Conservation (phyloP, 2,329 filamentous ascomycete genomes). For the Fusarium heterosporum region DNA sequence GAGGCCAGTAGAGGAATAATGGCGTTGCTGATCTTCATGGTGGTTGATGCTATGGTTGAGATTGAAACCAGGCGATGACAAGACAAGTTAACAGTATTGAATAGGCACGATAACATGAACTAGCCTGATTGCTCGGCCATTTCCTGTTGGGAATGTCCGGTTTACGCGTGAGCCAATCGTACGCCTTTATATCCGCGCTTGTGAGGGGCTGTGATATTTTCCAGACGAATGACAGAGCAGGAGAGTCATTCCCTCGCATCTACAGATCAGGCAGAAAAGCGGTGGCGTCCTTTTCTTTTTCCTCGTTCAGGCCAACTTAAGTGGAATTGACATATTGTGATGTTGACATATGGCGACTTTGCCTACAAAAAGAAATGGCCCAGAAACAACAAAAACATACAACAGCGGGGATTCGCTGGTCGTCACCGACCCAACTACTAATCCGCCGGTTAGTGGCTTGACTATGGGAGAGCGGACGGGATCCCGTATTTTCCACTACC, state of each 20-base stretch:
- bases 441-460: constrained; percentile 8
- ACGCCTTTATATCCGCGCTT: neutral
- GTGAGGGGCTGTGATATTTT: neutral
- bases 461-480: constrained; percentile 12
- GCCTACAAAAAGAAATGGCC: too few species aligned
- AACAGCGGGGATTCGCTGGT: constrained; percentile 12
- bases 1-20: constrained; percentile 15
- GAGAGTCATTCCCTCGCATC: neutral
- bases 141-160: constrained; percentile 3
- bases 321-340: neutral
- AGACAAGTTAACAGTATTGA: neutral
- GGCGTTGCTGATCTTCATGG: constrained; percentile 15
- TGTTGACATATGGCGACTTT: neutral
- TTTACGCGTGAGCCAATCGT: constrained; percentile 2
- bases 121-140: constrained; percentile 4
- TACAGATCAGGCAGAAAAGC: too few species aligned
- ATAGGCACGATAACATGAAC: constrained; percentile 7
- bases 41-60: neutral
- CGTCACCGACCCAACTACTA: constrained; percentile 9
- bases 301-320: neutral
- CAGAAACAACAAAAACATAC: neutral
- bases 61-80: neutral
- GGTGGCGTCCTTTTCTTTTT: neutral
- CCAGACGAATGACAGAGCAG: neutral
- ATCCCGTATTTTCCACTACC: constrained; percentile 15